Base-by-base conservation (phyloP, 2,329 filamentous ascomycete species). In the Pestalotiopsis sp. region DNA sequence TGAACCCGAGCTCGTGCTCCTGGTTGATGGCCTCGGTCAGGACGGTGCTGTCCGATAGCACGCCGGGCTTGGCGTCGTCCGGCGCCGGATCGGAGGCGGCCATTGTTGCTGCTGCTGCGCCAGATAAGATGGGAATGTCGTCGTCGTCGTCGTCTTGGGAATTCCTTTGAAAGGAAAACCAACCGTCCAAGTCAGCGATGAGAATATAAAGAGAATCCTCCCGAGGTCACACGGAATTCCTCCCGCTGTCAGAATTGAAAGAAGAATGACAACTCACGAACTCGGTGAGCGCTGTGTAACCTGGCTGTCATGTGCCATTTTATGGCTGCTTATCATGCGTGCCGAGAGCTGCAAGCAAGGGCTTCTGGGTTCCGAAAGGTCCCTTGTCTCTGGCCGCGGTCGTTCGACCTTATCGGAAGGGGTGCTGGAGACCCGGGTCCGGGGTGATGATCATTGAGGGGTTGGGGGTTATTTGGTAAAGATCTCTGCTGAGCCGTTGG, bases 1-100 rank as follows among this genome's bases (percentile, higher is more conserved):
- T 67, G 71, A 86, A 84, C 31, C 74, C 75, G 65, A 84, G 71
- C 58, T 75, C 74, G 71, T 82, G 81, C 71, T 85, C 83, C 4
- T 79, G 74, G 70, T 78, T 76, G 67, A 82, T 79, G 36, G 81
- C 82, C 66, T 81, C 79, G 31, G 75, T 72, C 61, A 80, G 72
- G 39, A 75, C 74, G 38, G 71, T 67, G 20, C 61, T 61, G 14
- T 52, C 45, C 17, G 45, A 17, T 7, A 52, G 17, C 4, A 70
- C 69, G 39, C 72, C 74, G 20, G 69, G 23, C 67, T 72, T 72
- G 17, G 36, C 27, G 39, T 67, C 66, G 25, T 62, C 66, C 23
- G 39, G 45, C 12, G 36, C 39, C 25, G 39, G 36, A 52, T 67
- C 66, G 25, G 58, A 62, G 25, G 58, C 49, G 11, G 66, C 66